Evolutionary conservation across 2,329 filamentous ascomycete species (phyloP).

Genomic region (Trichoderma koningii): DNA sequence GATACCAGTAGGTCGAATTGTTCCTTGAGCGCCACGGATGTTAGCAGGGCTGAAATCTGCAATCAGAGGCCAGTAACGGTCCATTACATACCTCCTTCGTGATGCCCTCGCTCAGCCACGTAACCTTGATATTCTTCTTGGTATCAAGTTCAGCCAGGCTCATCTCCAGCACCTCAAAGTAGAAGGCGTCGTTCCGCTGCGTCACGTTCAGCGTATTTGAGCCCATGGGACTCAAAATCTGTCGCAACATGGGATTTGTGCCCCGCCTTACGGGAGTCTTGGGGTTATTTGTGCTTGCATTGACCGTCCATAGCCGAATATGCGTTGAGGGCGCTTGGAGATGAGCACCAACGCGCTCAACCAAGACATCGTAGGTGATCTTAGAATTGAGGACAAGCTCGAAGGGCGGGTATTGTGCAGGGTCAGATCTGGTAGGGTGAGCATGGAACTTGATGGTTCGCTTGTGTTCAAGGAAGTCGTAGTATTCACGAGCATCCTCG

Average conservation of each 20-base stretch:
- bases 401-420: conserved; percentile 65
- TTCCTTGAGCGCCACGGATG: conserved; percentile 54
- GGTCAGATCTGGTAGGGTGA: conserved; percentile 59
- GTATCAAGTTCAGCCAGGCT: conserved; percentile 90
- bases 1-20: conserved; percentile 79
- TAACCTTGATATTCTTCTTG: conserved; percentile 83
- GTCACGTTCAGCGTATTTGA: conserved; percentile 66
- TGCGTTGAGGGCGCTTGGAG: conserved; percentile 80
- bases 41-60: conserved; percentile 2
- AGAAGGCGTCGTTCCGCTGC: conserved; percentile 76
- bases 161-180: conserved; percentile 92
- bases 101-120: conserved; percentile 85
- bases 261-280: conserved; percentile 76
- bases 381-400: conserved; percentile 80
- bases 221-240: conserved; percentile 76
- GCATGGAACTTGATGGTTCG: conserved; percentile 78
- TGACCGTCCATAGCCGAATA: conserved; percentile 87
- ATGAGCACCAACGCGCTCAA: conserved; percentile 78
- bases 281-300: conserved; percentile 72
- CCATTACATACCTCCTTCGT: conserved; percentile 71
- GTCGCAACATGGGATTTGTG: conserved; percentile 68
- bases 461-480: conserved; percentile 89
- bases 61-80: too few species aligned
- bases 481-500: conserved; percentile 80
- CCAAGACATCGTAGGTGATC: conserved; percentile 84